These are phyloP conservation scores for Myxozyma neotropica DNA, from an alignment of 805 yeast species.

Conservation along the genomic window DNA sequence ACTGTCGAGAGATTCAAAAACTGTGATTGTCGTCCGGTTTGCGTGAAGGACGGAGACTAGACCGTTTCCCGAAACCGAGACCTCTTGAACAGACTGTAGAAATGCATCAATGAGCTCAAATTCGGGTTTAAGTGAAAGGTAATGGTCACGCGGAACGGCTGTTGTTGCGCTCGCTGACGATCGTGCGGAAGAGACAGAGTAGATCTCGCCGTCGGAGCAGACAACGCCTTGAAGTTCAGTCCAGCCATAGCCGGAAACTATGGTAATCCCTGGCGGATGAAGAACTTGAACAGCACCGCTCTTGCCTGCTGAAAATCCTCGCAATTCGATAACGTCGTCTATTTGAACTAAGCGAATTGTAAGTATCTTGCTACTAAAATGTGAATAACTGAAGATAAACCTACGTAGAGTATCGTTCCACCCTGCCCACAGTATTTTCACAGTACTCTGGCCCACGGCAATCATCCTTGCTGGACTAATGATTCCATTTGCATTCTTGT, in stretches of 20 bases:
- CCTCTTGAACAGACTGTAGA: neutral
- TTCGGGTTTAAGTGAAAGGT: neutral
- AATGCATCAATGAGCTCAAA: conserved; percentile 12
- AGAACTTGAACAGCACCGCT: conserved; percentile 1
- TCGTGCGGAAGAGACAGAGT: neutral
- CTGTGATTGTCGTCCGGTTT: neutral
- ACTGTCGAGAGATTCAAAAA: conserved; percentile 1
- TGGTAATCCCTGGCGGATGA: neutral
- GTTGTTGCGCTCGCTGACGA: neutral
- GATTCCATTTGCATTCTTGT: neutral
- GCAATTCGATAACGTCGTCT: conserved; percentile 13
- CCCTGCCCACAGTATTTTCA: conserved; percentile 21
- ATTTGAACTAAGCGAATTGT: conserved; percentile 10
- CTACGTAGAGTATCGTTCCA: conserved; percentile 20
- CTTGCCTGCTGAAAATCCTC: conserved; percentile 18
- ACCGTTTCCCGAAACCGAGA: conserved; percentile 14
- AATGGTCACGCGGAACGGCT: neutral
- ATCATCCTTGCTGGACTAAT: conserved; percentile 5
- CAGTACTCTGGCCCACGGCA: conserved; percentile 7
- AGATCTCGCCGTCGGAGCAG: conserved; percentile 16
- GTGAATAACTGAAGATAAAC: neutral
- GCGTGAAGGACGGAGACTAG: conserved; percentile 10
- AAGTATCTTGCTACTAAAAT: neutral
- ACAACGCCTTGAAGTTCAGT: conserved; percentile 25
- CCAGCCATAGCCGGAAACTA: conserved; percentile 21